phyloP scores from a whole-genome alignment of 2,329 filamentous ascomycete species.

The Nemania sp. region DNA sequence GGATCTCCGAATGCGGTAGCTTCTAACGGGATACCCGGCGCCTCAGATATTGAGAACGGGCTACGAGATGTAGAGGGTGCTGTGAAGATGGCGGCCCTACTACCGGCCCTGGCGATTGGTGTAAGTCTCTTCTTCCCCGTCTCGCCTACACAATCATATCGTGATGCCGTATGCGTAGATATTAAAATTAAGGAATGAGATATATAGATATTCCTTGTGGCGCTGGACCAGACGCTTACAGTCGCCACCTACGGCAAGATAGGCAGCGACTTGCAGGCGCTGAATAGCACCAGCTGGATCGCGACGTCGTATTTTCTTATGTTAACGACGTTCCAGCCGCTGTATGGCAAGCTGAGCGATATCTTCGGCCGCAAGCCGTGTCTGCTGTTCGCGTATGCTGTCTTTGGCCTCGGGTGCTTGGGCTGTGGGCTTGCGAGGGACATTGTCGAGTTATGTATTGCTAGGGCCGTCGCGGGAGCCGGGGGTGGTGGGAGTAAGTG shows the following conservation, averaged over 20 bases:
- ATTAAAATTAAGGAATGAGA: not conserved
- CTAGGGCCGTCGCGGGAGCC: constrained; percentile 55
- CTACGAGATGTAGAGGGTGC: constrained; percentile 41
- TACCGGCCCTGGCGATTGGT: constrained; percentile 48
- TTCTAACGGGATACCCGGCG: constrained; percentile 42
- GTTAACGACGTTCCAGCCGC: constrained; percentile 59
- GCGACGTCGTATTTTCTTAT: constrained; percentile 50
- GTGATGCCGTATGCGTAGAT: not conserved
- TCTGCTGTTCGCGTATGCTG: constrained; percentile 54
- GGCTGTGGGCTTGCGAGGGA: constrained; percentile 58
- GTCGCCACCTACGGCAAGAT: constrained; percentile 84
- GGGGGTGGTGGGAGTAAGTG: constrained; percentile 46
- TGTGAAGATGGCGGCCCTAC: constrained; percentile 48
- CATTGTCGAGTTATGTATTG: constrained; percentile 58
- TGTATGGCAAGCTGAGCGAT: constrained; percentile 61
- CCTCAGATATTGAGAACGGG: constrained; percentile 26
- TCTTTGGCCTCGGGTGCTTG: constrained; percentile 62
- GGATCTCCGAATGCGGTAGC: constrained; percentile 29
- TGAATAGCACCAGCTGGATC: constrained; percentile 73
- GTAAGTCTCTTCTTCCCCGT: constrained; percentile 30
- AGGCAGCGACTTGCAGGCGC: constrained; percentile 78
- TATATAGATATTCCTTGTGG: constrained; percentile 75
- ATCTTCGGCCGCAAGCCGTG: constrained; percentile 61
- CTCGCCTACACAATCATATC: too few relatives aligned
- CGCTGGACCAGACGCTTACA: constrained; percentile 81